Conservation (phyloP, 2,329 filamentous ascomycete species). For the Chaetomium olivaceum region DNA sequence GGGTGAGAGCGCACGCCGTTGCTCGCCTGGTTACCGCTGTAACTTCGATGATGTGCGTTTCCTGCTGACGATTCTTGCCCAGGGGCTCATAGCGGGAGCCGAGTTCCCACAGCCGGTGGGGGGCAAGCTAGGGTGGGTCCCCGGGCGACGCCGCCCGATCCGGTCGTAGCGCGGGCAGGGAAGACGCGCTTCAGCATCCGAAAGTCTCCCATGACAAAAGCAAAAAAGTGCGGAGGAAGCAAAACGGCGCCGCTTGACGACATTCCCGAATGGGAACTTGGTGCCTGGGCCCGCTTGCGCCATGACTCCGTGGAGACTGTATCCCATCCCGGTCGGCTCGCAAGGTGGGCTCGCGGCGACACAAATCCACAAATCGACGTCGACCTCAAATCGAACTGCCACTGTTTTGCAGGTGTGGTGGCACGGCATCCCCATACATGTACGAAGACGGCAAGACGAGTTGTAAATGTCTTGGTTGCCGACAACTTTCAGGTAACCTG, state of each 20-base stretch:
- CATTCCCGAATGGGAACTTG: conserved; percentile 35
- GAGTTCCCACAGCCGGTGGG: conserved; percentile 6
- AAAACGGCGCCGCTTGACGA: conserved; percentile 34
- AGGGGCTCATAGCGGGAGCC: neutral
- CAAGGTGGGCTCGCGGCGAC: conserved; percentile 8
- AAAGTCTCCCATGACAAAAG: neutral
- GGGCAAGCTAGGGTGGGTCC: conserved; percentile 3
- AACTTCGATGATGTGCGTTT: conserved; percentile 5
- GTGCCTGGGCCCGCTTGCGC: conserved; percentile 29
- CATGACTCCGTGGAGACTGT: conserved; percentile 24
- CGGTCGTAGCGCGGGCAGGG: conserved; percentile 27
- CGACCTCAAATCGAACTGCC: conserved; percentile 16
- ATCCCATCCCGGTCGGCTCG: conserved; percentile 20
- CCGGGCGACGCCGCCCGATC: conserved; percentile 28
- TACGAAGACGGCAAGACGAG: conserved; percentile 8
- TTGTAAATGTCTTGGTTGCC: neutral
- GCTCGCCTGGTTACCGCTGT: conserved; percentile 6
- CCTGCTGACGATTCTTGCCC: neutral
- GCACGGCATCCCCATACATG: conserved; percentile 26
- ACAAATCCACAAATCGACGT: conserved; percentile 20
- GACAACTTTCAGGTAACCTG: neutral
- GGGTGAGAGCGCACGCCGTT: neutral
- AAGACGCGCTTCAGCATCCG: conserved; percentile 21
- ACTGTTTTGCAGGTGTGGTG: conserved; percentile 25
- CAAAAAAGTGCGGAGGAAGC: conserved; percentile 31